Conservation (phyloP, 345 rosid species). For the Adansonia digitata region DNA sequence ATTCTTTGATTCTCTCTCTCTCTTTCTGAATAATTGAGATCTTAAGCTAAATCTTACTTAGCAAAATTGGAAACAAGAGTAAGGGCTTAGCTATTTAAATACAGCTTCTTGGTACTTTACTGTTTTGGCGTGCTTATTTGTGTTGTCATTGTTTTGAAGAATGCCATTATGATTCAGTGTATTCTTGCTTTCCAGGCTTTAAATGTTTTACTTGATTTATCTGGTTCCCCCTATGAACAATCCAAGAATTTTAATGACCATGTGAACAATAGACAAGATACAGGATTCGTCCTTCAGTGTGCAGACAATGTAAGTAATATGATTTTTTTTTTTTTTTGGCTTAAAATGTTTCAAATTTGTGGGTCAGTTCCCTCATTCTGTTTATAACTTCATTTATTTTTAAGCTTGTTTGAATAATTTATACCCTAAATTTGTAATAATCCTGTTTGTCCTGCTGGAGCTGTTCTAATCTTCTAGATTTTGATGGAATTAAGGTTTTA, state of each 20-base stretch:
- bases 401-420: background rate
- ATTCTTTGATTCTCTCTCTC: background rate
- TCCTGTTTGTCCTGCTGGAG: background rate
- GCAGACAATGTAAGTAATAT: constrained; percentile 54
- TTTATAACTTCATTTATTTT: background rate
- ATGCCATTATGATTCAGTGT: background rate
- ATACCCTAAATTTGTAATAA: background rate
- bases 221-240: constrained; percentile 44
- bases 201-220: constrained; percentile 65
- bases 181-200: constrained; percentile 54
- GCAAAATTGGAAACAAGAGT: background rate
- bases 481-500: background rate
- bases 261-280: constrained; percentile 25
- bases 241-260: constrained; percentile 22
- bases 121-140: constrained; percentile 1
- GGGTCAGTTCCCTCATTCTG: background rate
- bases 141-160: background rate
- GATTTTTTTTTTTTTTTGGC: background rate
- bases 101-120: background rate
- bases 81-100: background rate
- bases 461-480: background rate
- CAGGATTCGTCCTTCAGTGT: constrained; percentile 24
- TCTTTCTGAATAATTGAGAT: background rate
- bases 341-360: background rate
- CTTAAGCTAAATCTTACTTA: background rate